A percentile compares a stretch with the other conserved stretches of the same genome.
These are phyloP conservation scores for Botryotinia convoluta DNA, from an alignment of 2,329 filamentous ascomycete genomes.

Conservation along the genomic window DNA sequence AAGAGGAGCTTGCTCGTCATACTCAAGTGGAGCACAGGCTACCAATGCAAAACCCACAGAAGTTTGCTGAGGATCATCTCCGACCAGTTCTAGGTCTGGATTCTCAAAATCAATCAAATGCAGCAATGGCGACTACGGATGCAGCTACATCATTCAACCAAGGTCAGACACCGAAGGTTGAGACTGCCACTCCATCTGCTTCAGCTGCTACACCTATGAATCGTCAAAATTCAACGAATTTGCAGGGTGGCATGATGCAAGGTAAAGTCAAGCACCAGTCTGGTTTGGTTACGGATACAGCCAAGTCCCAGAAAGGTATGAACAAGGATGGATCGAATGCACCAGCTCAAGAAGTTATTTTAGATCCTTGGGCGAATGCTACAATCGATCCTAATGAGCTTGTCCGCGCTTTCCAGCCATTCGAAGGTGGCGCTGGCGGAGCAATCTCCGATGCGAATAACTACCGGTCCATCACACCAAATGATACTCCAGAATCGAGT, in stretches of 20 bases:
- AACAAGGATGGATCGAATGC: constrained; percentile 32
- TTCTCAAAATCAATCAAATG: constrained; percentile 44
- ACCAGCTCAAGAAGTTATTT: constrained; percentile 26
- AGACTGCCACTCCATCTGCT: constrained; percentile 36
- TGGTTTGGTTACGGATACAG: constrained; percentile 25
- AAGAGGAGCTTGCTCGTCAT: constrained; percentile 54
- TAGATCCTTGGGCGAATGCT: constrained; percentile 43
- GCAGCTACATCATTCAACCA: constrained; percentile 37
- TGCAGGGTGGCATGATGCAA: constrained; percentile 44
- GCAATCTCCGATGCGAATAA: constrained; percentile 53
- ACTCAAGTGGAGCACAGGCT: constrained; percentile 58
- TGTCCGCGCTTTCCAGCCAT: constrained; percentile 42
- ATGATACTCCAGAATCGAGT: constrained; percentile 63
- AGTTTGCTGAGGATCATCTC: constrained; percentile 52
- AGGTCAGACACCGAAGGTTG: constrained; percentile 46
- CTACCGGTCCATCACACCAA: constrained; percentile 56
- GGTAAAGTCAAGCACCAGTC: constrained; percentile 25
- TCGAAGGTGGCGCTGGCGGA: constrained; percentile 46
- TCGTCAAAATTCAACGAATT: constrained; percentile 48
- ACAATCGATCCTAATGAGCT: constrained; percentile 56
- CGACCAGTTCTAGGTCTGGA: constrained; percentile 52
- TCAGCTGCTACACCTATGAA: constrained; percentile 49
- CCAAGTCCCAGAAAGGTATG: constrained; percentile 32
- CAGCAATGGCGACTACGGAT: constrained; percentile 15
- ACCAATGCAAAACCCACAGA: constrained; percentile 53